Evolutionary conservation across 2,329 filamentous ascomycete genomes (phyloP).

Genomic region (Pestalotiopsis sp.): DNA sequence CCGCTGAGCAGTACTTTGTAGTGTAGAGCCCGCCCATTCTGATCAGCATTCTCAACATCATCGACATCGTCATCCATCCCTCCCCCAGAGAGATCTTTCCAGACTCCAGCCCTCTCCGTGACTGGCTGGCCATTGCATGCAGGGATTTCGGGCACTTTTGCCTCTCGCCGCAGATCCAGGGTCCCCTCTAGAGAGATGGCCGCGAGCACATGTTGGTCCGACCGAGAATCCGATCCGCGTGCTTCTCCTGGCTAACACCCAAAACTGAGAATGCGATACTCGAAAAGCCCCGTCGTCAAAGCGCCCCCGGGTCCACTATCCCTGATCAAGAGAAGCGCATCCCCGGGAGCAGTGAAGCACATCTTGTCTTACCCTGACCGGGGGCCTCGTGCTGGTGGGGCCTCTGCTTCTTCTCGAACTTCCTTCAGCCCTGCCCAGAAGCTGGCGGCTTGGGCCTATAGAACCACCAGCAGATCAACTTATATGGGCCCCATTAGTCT

Average conservation of each 20-base stretch:
- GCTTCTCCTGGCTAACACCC: not conserved
- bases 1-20: not conserved
- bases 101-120: no score
- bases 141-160: not conserved
- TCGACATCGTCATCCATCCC: not conserved
- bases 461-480: not conserved
- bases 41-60: not conserved
- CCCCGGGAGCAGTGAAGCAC: not conserved
- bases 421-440: not conserved
- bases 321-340: not conserved
- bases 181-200: not conserved
- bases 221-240: not conserved
- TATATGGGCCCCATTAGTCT: not conserved
- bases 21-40: not conserved
- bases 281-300: not conserved
- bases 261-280: not conserved
- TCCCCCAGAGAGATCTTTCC: not conserved
- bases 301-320: not conserved
- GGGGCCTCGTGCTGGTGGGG: not conserved
- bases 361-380: not conserved
- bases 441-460: not conserved
- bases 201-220: not conserved
- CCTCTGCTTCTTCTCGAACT: not conserved
- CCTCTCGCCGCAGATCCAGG: not conserved
- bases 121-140: not conserved